Base-by-base conservation (phyloP, 108 stramenopile genomes). In the Cylindrotheca closterium region DNA sequence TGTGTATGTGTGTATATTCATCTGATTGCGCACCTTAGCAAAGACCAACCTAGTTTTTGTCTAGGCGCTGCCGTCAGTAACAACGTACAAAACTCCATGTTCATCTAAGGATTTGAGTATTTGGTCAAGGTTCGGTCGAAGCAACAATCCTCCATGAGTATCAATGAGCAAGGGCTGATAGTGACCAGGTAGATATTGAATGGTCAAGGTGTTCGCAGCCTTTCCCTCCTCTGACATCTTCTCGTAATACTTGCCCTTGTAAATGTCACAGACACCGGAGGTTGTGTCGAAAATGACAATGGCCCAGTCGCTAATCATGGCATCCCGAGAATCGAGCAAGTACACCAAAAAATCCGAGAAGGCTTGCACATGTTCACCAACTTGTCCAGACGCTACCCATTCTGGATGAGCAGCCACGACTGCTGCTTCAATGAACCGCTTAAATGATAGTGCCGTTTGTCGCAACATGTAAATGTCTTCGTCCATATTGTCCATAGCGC, bases 291-390 rank as follows among this genome's bases (percentile, higher is more conserved):
- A 85, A 0, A 85, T 67, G 22, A 74, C 73, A 1, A 85, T 70
- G 5, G 83, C 80, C 83, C 80, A 85, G 45, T 85, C 83, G 60
- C 71, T 79, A 19, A 85, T 21, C 7, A 81, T 52, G 18, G 80
- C 79, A 31, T 50, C 47, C 15, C 10, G 37, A 23, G 78, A 77
- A 51, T 85, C 83, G 2, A 85, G 66, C 2, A 67, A 54, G 48
- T 85, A 85, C 19, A 85, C 83, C 26, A 85, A 55, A 65, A 85
- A 85, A 59, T 85, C 83, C 1, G 80, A 79, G 57, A 85, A 85
- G 15, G 83, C 83, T 51, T 85, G 75, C 1, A 79, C 75, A 68
- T 81, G 74, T 66, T 85, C 83, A 4, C 83, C 83, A 21, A 85
- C 83, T 47, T 79, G 66, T 18, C 78, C 83, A 63, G 47, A 47